Percentiles rank a stretch among this genome's conserved stretches.
Evolutionary conservation across 306 rosid genomes (phyloP).

Genomic region (Comarum palustre): DNA sequence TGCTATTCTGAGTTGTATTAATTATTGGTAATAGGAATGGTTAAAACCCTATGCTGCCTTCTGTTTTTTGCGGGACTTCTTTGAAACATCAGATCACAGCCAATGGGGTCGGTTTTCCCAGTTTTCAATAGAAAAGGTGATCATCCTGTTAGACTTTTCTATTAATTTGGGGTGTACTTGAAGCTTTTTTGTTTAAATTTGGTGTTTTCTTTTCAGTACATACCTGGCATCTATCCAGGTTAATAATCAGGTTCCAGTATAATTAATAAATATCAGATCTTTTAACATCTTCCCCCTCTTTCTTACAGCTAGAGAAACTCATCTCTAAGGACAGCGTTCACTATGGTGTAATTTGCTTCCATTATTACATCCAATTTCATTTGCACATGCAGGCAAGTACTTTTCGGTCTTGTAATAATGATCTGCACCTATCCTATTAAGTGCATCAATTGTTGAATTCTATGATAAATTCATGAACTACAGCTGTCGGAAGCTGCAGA

Average conservation of each 20-base stretch:
- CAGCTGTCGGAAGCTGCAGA: conserved; percentile 84
- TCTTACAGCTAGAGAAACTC: conserved; percentile 84
- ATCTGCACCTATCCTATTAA: conserved; percentile 10
- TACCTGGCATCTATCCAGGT: neutral
- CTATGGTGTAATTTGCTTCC: conserved; percentile 72
- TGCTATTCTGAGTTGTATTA: conserved; percentile 28
- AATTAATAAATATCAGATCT: neutral
- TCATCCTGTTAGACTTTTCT: conserved; percentile 5
- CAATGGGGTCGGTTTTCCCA: conserved; percentile 89
- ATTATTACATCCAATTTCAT: conserved; percentile 85
- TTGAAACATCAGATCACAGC: conserved; percentile 88
- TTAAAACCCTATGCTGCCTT: conserved; percentile 89
- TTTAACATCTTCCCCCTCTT: conserved; percentile 11
- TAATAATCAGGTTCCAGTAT: neutral
- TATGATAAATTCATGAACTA: conserved; percentile 29
- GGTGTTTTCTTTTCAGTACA: neutral
- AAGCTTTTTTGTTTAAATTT: neutral
- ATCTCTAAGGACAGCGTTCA: conserved; percentile 77
- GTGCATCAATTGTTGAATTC: conserved; percentile 16
- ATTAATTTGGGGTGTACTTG: conserved; percentile 1
- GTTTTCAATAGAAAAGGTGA: conserved; percentile 71
- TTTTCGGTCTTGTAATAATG: conserved; percentile 23
- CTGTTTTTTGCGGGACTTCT: conserved; percentile 92
- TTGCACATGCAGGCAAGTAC: conserved; percentile 76
- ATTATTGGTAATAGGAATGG: conserved; percentile 68